Percentiles rank a stretch among this genome's conserved stretches.
phyloP scores from a whole-genome alignment of 1,284 basidiomycete genomes.

The Puccinia coronata region DNA sequence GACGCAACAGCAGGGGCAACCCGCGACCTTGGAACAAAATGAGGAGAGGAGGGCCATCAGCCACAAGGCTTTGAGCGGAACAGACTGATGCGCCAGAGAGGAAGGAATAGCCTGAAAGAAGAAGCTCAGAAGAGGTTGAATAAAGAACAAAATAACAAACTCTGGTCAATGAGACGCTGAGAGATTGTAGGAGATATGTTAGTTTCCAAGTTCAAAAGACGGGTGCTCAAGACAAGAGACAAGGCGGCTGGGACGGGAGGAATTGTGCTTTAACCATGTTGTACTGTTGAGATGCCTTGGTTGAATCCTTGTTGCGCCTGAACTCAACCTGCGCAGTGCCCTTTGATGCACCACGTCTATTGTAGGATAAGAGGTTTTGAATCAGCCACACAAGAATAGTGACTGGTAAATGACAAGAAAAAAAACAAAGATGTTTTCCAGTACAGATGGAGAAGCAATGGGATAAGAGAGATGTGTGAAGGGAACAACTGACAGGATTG shows the following conservation, averaged over 20 bases:
- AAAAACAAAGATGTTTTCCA: not conserved
- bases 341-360: slow-evolving; percentile 39
- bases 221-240: not conserved
- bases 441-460: not conserved
- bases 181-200: not conserved
- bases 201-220: slow-evolving; percentile 10
- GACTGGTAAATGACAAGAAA: not conserved
- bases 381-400: slow-evolving; percentile 51
- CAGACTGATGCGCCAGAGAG: not conserved
- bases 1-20: too few species aligned
- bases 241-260: not conserved
- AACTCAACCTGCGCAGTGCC: slow-evolving; percentile 49
- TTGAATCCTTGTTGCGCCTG: slow-evolving; percentile 41
- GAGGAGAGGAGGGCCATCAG: not conserved
- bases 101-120: slow-evolving; percentile 14
- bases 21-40: not conserved
- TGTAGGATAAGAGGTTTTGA: too few species aligned
- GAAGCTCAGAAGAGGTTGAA: slow-evolving; percentile 16
- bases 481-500: slow-evolving; percentile 76
- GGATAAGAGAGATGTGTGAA: not conserved
- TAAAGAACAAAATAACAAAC: slow-evolving; percentile 36
- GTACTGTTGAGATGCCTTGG: slow-evolving; percentile 47
- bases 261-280: slow-evolving; percentile 30
- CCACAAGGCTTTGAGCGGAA: not conserved
- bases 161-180: slow-evolving; percentile 50